Conservation (phyloP, 345 rosid species). For the Aquilaria sinensis region DNA sequence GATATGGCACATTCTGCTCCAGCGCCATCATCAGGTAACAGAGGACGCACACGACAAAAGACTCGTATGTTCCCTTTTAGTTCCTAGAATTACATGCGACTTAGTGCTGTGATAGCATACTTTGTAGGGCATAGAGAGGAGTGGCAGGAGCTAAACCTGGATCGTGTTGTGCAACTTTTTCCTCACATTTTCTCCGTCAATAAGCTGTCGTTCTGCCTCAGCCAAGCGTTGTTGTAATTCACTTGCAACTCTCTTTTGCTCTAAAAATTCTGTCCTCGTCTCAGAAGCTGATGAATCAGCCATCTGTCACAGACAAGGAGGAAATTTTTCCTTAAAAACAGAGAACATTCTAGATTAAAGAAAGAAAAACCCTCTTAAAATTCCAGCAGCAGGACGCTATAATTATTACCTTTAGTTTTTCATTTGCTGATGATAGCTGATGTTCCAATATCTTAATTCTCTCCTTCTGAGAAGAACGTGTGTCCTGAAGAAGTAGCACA, state of each 20-base stretch:
- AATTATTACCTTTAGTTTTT: constrained; percentile 65
- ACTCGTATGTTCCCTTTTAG: constrained; percentile 97
- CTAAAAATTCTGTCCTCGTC: constrained; percentile 46
- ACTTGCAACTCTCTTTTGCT: constrained; percentile 28
- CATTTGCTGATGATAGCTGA: constrained; percentile 62
- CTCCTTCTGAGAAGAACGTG: constrained; percentile 73
- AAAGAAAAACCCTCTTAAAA: too few relatives aligned
- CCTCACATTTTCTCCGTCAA: constrained; percentile 73
- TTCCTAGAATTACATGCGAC: constrained; percentile 42
- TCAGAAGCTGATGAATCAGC: constrained; percentile 46
- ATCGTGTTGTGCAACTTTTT: constrained; percentile 90
- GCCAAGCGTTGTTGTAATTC: constrained; percentile 54
- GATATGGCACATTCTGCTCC: constrained; percentile 45
- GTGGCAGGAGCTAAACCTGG: constrained; percentile 33
- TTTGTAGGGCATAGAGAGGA: not conserved
- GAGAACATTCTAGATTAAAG: too few relatives aligned
- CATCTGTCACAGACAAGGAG: constrained; percentile 33
- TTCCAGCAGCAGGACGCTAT: not conserved
- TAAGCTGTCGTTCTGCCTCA: constrained; percentile 51
- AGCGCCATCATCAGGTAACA: constrained; percentile 66
- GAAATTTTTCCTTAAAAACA: not conserved
- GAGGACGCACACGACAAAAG: constrained; percentile 89
- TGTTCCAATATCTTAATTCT: constrained; percentile 55
- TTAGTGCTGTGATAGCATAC: not conserved
- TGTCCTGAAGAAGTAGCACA: constrained; percentile 42